These are phyloP conservation scores for Batkoa obscura DNA, from an alignment of 371 early-diverging fungal species.

Conservation along the genomic window DNA sequence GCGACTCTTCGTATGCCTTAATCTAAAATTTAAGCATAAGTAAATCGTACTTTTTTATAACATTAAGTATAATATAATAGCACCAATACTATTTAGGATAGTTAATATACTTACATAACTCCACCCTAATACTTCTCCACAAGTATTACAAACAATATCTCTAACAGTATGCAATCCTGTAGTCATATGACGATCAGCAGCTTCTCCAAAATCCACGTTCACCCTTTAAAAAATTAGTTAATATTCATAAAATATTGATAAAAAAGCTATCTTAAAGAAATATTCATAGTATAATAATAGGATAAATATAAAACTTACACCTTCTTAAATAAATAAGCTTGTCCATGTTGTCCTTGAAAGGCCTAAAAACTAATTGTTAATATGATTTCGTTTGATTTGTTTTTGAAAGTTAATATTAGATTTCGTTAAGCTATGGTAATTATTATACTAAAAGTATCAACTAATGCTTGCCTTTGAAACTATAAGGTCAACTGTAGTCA, in stretches of 20 bases:
- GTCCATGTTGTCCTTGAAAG: conserved; percentile 50
- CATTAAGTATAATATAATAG: too few species aligned
- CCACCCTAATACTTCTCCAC: conserved; percentile 52
- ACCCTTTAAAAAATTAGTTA: conserved; percentile 10
- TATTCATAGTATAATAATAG: too few species aligned
- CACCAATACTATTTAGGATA: too few species aligned
- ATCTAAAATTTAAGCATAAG: too few species aligned
- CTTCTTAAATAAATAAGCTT: conserved; percentile 45
- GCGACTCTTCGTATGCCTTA: too few species aligned
- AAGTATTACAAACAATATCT: conserved; percentile 44
- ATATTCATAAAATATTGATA: too few species aligned
- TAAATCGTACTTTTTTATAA: too few species aligned
- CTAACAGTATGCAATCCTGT: conserved; percentile 63
- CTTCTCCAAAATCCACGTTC: conserved; percentile 12
- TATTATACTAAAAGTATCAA: too few species aligned
- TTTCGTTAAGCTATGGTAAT: too few species aligned
- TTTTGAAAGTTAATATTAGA: too few species aligned
- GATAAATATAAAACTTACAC: conserved; percentile 48
- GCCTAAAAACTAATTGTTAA: conserved; percentile 17
- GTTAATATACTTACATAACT: conserved; percentile 49
- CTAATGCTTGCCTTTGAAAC: conserved; percentile 53
- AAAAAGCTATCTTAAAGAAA: too few species aligned
- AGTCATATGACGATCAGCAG: conserved; percentile 46
- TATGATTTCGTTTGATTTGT: too few species aligned
- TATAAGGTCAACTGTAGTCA: conserved; percentile 34